Percentiles rank a stretch among this genome's conserved stretches.
Evolutionary conservation across 2,329 filamentous ascomycete genomes (phyloP).

Genomic region (Beauveria australis): DNA sequence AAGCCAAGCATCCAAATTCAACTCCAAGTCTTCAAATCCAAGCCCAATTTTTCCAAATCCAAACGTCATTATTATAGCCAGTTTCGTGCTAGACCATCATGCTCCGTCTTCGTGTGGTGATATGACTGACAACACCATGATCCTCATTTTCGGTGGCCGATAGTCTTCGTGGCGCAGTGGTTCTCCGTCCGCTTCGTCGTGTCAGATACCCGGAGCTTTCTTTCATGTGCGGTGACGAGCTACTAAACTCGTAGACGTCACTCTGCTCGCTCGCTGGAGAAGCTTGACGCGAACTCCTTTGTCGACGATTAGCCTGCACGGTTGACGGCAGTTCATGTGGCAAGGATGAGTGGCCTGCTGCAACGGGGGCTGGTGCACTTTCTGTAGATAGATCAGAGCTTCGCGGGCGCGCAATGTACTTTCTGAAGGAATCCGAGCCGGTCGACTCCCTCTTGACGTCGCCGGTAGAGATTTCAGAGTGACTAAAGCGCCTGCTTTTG

Average conservation of each 20-base stretch:
- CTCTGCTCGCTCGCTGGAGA: not conserved
- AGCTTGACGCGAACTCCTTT: not conserved
- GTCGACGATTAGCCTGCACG: not conserved
- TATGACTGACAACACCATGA: slow-evolving; percentile 14
- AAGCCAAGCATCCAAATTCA: no score
- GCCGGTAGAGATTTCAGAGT: slow-evolving; percentile 21
- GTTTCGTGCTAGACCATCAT: slow-evolving; percentile 44
- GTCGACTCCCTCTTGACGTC: slow-evolving; percentile 27
- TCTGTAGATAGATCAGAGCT: not conserved
- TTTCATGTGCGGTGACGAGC: slow-evolving; percentile 32
- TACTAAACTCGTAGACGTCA: slow-evolving; percentile 49
- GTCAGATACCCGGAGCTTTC: slow-evolving; percentile 18
- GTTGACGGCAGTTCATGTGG: not conserved
- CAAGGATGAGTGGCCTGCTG: not conserved
- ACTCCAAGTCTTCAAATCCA: no score
- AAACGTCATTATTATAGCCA: slow-evolving; percentile 1
- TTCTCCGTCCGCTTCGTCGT: slow-evolving; percentile 22
- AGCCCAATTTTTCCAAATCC: slow-evolving; percentile 5
- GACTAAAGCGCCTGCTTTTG: slow-evolving; percentile 39
- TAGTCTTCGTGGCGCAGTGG: slow-evolving; percentile 28
- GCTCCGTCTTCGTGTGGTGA: slow-evolving; percentile 41
- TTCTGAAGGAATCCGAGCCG: slow-evolving; percentile 23
- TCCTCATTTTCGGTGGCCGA: slow-evolving; percentile 32
- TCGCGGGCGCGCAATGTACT: slow-evolving; percentile 11
- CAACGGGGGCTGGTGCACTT: not conserved